Base-by-base conservation (phyloP, 805 yeast species). In the Hagleromyces aurorensis region DNA sequence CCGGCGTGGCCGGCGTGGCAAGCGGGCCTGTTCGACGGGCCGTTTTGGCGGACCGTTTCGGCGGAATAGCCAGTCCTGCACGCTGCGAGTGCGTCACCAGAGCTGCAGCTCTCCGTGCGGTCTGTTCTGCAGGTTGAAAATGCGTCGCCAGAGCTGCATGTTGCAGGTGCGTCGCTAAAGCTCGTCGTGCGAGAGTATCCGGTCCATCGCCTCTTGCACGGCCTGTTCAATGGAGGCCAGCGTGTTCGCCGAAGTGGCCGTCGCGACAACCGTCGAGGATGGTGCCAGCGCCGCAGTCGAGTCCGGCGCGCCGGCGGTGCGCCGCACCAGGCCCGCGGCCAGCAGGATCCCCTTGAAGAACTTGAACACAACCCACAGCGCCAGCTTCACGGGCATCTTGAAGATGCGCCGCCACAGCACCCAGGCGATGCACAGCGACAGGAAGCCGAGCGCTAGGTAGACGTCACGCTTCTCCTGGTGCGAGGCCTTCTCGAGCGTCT, bases 311-410 rank as follows among this genome's bases (percentile, higher is more conserved):
- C 27, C 14, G 13, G 32, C 15, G 7, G 22, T 23, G 12, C 30
- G 32, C 19, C 36, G 38, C 4, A 47, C 45, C 7, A 53, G 33
- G 6, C 61, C 61, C 1, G 48, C 26, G 3, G 53, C 29, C 7
- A 40, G 29, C 19, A 57, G 31, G 4, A 53, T 41, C 3, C 48
- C 51, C 38, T 66, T 71, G 40, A 66, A 55, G 25, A 56, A 52
- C 16, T 46, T 46, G 43, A 57, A 57, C 25, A 46, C 27, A 8
- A 55, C 14, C 61, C 61, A 57, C 7, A 57, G 19, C 2, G 33
- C 29, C 11, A 57, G 25, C 29, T 50, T 56, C 5, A 48, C 38
- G 2, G 62, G 62, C 12, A 47, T 29, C 29, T 46, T 53, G 33
- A 57, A 47, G 4, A 57, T 40, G 25, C 62, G 50, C 19, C 59